Conservation (phyloP, 2,329 filamentous ascomycete genomes). For the Xylaria sp. region DNA sequence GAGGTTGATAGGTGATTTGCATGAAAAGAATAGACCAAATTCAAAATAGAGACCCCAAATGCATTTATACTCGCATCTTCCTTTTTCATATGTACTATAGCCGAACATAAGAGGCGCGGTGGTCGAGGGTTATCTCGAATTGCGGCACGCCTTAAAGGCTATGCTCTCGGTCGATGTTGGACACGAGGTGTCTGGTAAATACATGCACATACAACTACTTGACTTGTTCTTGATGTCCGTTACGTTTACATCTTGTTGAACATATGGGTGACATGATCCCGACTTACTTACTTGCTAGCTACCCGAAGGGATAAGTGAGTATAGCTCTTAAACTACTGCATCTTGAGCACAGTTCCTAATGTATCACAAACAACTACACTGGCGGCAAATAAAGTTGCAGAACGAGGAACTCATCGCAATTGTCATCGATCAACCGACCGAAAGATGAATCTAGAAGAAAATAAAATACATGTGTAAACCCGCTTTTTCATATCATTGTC, state of each 20-base stretch:
- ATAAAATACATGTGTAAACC: neutral
- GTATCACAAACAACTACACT: neutral
- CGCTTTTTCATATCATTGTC: slow-evolving; percentile 13
- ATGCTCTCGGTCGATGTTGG: slow-evolving; percentile 17
- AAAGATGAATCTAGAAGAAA: neutral
- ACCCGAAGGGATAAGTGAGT: neutral
- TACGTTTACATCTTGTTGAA: neutral
- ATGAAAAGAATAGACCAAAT: slow-evolving; percentile 34
- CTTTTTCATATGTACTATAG: slow-evolving; percentile 48
- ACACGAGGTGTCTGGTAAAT: slow-evolving; percentile 34
- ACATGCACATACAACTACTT: slow-evolving; percentile 32
- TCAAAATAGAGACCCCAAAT: slow-evolving; percentile 33
- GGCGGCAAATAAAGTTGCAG: neutral
- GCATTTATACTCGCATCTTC: slow-evolving; percentile 38
- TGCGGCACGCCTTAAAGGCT: slow-evolving; percentile 28
- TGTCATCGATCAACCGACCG: neutral
- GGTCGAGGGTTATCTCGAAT: slow-evolving; percentile 29
- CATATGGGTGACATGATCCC: neutral
- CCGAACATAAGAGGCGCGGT: slow-evolving; percentile 34
- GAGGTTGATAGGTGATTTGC: slow-evolving; percentile 67
- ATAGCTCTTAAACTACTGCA: neutral
- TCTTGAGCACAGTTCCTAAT: neutral
- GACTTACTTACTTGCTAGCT: neutral
- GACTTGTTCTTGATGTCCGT: neutral
- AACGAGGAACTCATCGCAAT: slow-evolving; percentile 14